phyloP scores from a whole-genome alignment of 2,329 filamentous ascomycete genomes.

The Didymella lethalis region DNA sequence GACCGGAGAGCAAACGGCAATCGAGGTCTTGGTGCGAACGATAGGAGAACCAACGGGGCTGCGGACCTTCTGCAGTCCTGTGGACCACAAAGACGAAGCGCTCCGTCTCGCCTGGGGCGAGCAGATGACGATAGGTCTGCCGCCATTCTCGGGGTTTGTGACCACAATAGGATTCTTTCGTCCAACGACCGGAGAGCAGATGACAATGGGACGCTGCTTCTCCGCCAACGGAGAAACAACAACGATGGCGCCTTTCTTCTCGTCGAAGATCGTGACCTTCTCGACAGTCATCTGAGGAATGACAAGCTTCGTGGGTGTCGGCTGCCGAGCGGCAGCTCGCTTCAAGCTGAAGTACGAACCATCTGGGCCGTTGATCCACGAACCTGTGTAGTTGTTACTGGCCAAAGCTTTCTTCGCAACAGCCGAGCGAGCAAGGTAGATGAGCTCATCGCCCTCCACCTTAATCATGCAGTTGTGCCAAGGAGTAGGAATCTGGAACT shows the following conservation, averaged over 20 bases:
- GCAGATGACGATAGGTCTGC: constrained; percentile 35
- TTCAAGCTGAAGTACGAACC: constrained; percentile 40
- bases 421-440: constrained; percentile 40
- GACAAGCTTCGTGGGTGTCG: constrained; percentile 18
- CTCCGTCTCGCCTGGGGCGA: constrained; percentile 29
- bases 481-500: constrained; percentile 52
- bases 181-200: constrained; percentile 36
- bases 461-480: constrained; percentile 56
- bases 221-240: constrained; percentile 33
- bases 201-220: constrained; percentile 35
- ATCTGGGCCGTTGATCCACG: constrained; percentile 38
- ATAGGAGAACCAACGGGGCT: constrained; percentile 34
- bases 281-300: constrained; percentile 26
- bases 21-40: constrained; percentile 32
- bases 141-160: constrained; percentile 27
- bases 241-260: constrained; percentile 33
- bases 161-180: constrained; percentile 34
- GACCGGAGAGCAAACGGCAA: constrained; percentile 28
- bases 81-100: constrained; percentile 24
- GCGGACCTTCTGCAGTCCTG: constrained; percentile 31
- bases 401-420: constrained; percentile 37
- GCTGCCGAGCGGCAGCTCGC: constrained; percentile 23
- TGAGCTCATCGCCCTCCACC: constrained; percentile 40
- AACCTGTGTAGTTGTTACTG: constrained; percentile 32
- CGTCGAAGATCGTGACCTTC: constrained; percentile 33